Base-by-base conservation (phyloP, 2,329 filamentous ascomycete genomes). In the Arthrobotrys pseudoclavata region DNA sequence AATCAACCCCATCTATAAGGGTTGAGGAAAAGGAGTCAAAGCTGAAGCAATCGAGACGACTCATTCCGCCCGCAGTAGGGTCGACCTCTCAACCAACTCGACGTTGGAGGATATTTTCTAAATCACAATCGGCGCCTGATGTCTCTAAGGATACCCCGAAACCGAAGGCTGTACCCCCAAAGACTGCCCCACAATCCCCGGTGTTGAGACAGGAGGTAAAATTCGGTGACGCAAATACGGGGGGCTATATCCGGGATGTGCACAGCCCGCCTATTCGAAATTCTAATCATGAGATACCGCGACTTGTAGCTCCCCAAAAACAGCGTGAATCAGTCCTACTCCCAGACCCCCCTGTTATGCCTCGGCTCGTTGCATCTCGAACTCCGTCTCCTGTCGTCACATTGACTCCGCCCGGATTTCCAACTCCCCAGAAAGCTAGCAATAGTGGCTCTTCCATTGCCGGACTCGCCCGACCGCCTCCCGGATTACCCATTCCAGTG, bases 271-370 rank as follows among this genome's bases (percentile, higher is more conserved):
- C 50, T 0, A 22, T 50, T 26, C 64, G 55, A 26, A 55, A 13
- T 22, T 18, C 15, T 5, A 12, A 12, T 18, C 40, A 15, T 12
- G 69, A 66, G 24, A 60, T 64, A 48, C 42, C 48, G 15, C 29
- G 52, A 6, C 52, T 34, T 9, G 15, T 37, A 9, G 12, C 52
- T 10, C 29, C 66, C 7, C 62, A 63, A 20, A 67, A 70, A 22
- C 72, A 34, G n/a, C 72, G 72, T n/a, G 72, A 76, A 61, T 76
- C 72, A 18, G 15, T 76, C n/a, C 52, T 76, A 7, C 34, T 76
- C 13, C 72, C 72, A 26, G 72, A 76, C 9, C 72, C 60, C 4
- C 72, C 72, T 12, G 60, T 70, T 9, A 70, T 76, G 66, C 66
- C 72, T 15, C 66, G 72, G 12, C 60, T 76, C 20, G 40, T 48